Conservation (phyloP, 345 rosid genomes). For the Crucihimalaya himalaica region DNA sequence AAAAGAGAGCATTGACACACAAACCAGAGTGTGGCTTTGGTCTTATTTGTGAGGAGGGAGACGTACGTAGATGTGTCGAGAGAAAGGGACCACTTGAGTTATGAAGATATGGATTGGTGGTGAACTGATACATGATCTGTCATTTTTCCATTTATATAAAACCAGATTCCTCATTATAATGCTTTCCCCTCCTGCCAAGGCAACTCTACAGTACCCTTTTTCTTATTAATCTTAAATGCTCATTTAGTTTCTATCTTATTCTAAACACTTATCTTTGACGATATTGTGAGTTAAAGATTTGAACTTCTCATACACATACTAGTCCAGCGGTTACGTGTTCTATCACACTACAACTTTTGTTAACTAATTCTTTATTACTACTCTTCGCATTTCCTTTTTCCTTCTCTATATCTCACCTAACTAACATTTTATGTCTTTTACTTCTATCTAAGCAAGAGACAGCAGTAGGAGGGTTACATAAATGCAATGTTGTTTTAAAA, state of each 20-base stretch:
- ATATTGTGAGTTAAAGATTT: neutral
- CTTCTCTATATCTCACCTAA: neutral
- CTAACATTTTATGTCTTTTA: no score
- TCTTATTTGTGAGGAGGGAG: constrained; percentile 9
- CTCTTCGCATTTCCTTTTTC: neutral
- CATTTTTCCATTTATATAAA: neutral
- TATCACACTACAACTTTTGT: constrained; percentile 3
- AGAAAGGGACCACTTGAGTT: constrained; percentile 28
- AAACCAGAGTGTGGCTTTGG: constrained; percentile 14
- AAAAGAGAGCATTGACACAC: constrained; percentile 18
- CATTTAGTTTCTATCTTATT: neutral
- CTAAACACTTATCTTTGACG: neutral
- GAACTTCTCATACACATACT: neutral
- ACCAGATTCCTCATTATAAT: constrained; percentile 4
- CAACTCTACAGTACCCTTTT: constrained; percentile 28
- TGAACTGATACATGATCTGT: constrained; percentile 8
- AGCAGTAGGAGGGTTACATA: no score
- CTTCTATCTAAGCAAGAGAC: no score
- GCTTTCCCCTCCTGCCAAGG: constrained; percentile 27
- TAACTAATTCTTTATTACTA: neutral
- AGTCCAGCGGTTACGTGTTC: constrained; percentile 23
- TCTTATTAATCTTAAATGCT: constrained; percentile 13
- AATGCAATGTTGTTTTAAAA: no score
- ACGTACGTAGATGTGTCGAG: constrained; percentile 28
- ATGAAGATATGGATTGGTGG: constrained; percentile 18